phyloP scores from a whole-genome alignment of 768 basidiomycete genomes.

The Mycena amicta region DNA sequence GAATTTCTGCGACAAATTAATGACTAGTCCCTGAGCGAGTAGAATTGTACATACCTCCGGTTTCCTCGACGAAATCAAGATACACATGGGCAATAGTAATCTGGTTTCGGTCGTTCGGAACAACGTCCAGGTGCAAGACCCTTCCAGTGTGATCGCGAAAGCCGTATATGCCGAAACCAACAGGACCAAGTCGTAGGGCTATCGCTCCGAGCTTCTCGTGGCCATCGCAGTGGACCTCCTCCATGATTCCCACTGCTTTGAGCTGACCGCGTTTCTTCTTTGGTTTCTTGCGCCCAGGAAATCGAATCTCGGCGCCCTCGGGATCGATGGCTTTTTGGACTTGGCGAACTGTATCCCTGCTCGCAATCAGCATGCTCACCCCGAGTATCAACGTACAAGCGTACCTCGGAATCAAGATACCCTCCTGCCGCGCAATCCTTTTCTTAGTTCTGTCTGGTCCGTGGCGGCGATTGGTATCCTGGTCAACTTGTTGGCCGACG shows the following conservation, averaged over 20 bases:
- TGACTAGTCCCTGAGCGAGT: neutral
- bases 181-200: neutral
- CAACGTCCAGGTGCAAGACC: conserved; percentile 14
- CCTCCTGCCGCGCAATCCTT: no score
- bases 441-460: no score
- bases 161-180: conserved; percentile 13
- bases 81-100: conserved; percentile 25
- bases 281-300: neutral
- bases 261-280: neutral
- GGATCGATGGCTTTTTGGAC: no score
- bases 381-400: no score
- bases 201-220: neutral
- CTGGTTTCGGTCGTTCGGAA: conserved; percentile 24
- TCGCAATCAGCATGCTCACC: no score
- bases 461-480: no score
- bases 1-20: conserved; percentile 11
- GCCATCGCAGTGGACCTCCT: neutral
- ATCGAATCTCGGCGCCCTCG: conserved; percentile 2
- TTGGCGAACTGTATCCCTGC: no score
- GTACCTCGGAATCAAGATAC: no score
- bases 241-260: neutral
- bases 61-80: conserved; percentile 24
- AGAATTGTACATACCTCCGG: conserved; percentile 15
- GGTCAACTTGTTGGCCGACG: no score
- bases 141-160: no score